Evolutionary conservation across 2,329 filamentous ascomycete species (phyloP).

Genomic region (Paecilomyces variotii): DNA sequence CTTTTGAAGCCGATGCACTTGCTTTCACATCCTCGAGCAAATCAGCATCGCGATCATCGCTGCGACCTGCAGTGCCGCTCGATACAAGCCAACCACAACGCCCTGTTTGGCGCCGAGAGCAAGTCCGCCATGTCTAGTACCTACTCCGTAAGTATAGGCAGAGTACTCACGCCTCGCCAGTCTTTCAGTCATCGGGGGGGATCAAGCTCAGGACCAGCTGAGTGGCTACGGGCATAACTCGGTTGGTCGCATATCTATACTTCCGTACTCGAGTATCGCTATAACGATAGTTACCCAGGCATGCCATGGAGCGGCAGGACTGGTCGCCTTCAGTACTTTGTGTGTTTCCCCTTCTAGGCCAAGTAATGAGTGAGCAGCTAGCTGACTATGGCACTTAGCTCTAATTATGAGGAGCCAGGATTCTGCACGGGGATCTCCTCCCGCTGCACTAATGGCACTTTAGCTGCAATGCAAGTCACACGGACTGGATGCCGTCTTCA

Average conservation of each 20-base stretch:
- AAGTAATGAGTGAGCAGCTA: background rate
- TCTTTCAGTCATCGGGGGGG: background rate
- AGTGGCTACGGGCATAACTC: background rate
- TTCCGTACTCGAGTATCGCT: background rate
- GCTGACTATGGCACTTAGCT: background rate
- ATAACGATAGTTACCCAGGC: background rate
- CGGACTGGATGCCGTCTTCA: background rate
- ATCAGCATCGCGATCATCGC: background rate
- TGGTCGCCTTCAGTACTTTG: background rate
- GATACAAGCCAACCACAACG: background rate
- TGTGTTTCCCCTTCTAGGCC: background rate
- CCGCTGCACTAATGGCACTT: background rate
- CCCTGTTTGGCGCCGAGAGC: background rate
- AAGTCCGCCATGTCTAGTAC: background rate
- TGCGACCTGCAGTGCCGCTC: background rate
- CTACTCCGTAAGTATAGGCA: too few species aligned
- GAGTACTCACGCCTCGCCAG: too few species aligned
- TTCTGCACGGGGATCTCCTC: background rate
- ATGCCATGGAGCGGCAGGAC: background rate
- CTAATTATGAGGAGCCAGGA: background rate
- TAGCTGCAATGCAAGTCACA: background rate
- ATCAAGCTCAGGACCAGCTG: background rate
- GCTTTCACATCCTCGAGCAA: background rate
- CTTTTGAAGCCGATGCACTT: background rate
- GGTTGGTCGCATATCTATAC: background rate